Base-by-base conservation (phyloP, 495 filamentous ascomycete genomes). In the Penicillium verhagenii region DNA sequence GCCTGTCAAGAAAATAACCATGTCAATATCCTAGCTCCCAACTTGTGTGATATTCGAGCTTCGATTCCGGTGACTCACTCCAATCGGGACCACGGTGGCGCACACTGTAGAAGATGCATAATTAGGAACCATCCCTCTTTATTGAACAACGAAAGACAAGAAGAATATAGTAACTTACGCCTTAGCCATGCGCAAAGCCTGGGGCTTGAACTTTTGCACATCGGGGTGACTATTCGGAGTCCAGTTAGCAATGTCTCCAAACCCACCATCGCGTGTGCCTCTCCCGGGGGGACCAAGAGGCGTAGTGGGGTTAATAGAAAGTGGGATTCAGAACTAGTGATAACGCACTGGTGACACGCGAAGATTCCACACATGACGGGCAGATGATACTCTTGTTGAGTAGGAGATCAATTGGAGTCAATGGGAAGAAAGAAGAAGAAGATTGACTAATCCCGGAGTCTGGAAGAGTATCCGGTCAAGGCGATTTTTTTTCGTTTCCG, bases 1-100 rank as follows among this genome's bases (percentile, higher is more conserved):
- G 72, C 91, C 91, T 96, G 61, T 66, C 49, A 21, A 58, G 48
- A 21, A n/a, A 53, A 53, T 43, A 20, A 52, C 53, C 44, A 44
- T 45, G 57, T 63, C 56, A 65, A 59, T 23, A 26, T 38, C 45
- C n/a, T 6, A 29, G 16, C 47, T 43, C 37, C 21, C 43, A 53
- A 56, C 50, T 1, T 39, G 42, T 23, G 13, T 2, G 21, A 19
- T 48, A 46, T 29, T 43, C 37, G 44, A 50, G 45, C 38, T 63
- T 44, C 29, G 53, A 18, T 60, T 31, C 24, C 39, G 38, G 59
- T 77, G 73, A 77, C 91, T 88, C 77, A 96, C 92, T 97, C 94
- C 94, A 97, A 81, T 98, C 94, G 60, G 95, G 94, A 64, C 94
- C 95, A 72, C 94, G 88, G 73, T 98, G 94, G 62, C 94, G 91